These are phyloP conservation scores for Erodium chrysanthum DNA, from an alignment of 441 rosid genomes.

Conservation along the genomic window DNA sequence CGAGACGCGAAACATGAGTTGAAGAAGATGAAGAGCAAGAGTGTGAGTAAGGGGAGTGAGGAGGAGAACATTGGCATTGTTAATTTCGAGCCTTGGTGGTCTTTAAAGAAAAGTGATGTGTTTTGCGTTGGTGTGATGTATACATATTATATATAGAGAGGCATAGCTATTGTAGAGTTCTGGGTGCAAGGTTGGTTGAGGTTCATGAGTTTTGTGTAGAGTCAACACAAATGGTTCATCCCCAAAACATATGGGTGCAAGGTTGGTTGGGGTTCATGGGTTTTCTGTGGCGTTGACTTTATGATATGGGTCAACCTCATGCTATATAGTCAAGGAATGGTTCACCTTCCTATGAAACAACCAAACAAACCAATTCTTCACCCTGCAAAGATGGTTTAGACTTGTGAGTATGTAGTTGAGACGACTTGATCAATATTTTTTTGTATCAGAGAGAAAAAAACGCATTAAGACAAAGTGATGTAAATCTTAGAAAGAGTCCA, in stretches of 20 bases:
- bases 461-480: no score
- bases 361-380: no score
- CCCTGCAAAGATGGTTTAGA: no score
- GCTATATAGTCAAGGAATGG: no score
- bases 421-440: no score
- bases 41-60: neutral
- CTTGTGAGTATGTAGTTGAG: no score
- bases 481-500: no score
- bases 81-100: neutral
- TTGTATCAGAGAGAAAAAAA: no score
- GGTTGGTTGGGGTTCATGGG: constrained; percentile 5
- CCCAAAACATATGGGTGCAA: neutral
- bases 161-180: neutral
- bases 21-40: neutral
- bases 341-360: no score
- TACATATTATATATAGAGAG: neutral
- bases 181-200: constrained; percentile 3
- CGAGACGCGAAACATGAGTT: neutral
- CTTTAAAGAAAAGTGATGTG: neutral
- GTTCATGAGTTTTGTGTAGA: neutral
- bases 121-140: neutral
- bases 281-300: no score
- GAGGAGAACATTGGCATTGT: constrained; percentile 1
- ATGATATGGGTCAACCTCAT: no score
- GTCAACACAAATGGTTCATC: neutral